These are phyloP conservation scores for Paragyromitra xinjiangensis DNA, from an alignment of 495 filamentous ascomycete species.

Conservation along the genomic window DNA sequence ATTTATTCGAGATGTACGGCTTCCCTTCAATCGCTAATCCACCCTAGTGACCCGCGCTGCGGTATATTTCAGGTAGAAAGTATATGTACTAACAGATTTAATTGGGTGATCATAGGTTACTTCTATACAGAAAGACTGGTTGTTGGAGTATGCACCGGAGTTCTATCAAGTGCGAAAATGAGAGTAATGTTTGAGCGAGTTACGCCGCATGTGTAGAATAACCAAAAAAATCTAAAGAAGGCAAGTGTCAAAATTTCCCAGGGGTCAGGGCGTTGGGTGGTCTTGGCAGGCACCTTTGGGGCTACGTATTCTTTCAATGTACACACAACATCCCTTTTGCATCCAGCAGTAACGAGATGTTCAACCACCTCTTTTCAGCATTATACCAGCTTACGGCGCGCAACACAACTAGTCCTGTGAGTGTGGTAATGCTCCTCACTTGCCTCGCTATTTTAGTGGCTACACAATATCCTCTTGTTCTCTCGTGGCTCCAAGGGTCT, in stretches of 20 bases:
- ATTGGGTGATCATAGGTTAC: conserved; percentile 63
- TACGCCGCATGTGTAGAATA: conserved; percentile 22
- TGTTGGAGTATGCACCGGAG: conserved; percentile 85
- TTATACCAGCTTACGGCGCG: conserved; percentile 32
- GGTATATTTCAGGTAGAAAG: conserved; percentile 3
- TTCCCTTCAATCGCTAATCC: neutral
- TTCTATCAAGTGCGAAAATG: conserved; percentile 73
- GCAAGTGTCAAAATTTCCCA: conserved; percentile 27
- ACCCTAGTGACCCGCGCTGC: neutral
- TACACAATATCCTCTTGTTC: conserved; percentile 44
- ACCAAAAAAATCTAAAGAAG: conserved; percentile 31
- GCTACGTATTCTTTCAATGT: conserved; percentile 32
- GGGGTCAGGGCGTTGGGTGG: conserved; percentile 22
- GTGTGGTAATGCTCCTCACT: conserved; percentile 36
- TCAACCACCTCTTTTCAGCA: conserved; percentile 25
- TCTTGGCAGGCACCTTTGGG: conserved; percentile 50
- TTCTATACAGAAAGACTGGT: conserved; percentile 88
- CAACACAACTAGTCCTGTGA: conserved; percentile 15
- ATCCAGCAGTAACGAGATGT: conserved; percentile 18
- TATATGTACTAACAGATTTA: conserved; percentile 33
- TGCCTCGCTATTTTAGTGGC: conserved; percentile 45
- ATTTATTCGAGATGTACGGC: conserved; percentile 77
- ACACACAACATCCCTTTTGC: conserved; percentile 19
- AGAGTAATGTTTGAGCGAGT: conserved; percentile 11
- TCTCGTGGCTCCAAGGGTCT: conserved; percentile 36